Evolutionary conservation across 2,329 filamentous ascomycete genomes (phyloP).

Genomic region (Aspergillus uvarum): DNA sequence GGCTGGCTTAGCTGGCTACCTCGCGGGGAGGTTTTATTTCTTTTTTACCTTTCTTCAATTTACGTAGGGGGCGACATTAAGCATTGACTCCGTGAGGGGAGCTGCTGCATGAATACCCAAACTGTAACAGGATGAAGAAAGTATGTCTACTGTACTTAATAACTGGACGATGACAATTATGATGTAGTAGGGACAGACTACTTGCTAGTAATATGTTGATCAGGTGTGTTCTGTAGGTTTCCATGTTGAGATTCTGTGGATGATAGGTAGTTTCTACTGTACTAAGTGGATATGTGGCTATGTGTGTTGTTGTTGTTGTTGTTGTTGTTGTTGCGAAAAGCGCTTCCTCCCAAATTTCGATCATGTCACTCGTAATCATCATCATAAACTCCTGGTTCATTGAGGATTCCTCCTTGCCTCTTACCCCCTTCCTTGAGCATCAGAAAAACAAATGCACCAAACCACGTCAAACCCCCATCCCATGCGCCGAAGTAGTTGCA

Average conservation of each 20-base stretch:
- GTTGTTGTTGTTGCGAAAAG: not conserved
- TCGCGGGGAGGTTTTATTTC: too few species aligned
- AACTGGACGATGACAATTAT: too few species aligned
- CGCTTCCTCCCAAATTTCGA: not conserved
- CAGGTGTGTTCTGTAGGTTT: too few species aligned
- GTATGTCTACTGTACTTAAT: too few species aligned
- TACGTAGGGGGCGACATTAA: not conserved
- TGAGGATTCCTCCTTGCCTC: not conserved
- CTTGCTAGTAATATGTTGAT: too few species aligned
- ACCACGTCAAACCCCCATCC: not conserved
- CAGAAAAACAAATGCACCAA: not conserved
- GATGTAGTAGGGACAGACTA: too few species aligned
- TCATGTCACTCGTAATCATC: slow-evolving; percentile 4
- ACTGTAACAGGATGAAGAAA: too few species aligned
- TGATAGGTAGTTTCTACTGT: not conserved
- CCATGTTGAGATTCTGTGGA: not conserved
- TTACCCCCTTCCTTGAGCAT: not conserved
- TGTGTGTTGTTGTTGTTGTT: too few species aligned
- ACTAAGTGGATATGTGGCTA: not conserved
- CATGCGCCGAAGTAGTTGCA: slow-evolving; percentile 1
- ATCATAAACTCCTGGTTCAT: not conserved
- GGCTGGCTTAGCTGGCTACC: too few species aligned
- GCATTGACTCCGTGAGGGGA: not conserved
- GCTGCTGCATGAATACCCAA: not conserved
- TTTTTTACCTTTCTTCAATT: not conserved